phyloP scores from a whole-genome alignment of 805 yeast species.

The Metschnikowia dekortorum region DNA sequence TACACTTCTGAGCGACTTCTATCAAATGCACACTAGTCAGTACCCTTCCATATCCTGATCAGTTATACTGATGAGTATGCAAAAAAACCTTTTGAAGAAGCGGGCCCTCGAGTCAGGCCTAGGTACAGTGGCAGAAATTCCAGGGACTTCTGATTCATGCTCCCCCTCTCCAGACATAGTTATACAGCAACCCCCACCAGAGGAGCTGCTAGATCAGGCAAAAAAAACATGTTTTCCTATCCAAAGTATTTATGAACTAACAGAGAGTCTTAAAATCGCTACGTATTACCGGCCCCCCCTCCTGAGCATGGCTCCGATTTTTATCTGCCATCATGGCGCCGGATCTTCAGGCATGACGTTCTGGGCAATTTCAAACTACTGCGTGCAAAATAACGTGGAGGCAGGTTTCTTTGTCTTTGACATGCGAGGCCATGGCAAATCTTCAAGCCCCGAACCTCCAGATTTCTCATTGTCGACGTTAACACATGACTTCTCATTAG shows the following conservation, averaged over 20 bases:
- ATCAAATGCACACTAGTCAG: not conserved
- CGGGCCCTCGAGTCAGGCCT: conserved; percentile 6
- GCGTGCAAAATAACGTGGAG: conserved; percentile 40
- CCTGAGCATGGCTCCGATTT: conserved; percentile 44
- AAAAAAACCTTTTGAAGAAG: conserved; percentile 9
- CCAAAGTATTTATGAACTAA: conserved; percentile 17
- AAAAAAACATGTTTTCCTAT: conserved; percentile 13
- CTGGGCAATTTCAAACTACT: conserved; percentile 46
- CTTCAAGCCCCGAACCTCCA: conserved; percentile 13
- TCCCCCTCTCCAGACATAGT: not conserved
- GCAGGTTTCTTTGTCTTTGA: conserved; percentile 58
- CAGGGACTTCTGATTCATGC: not conserved
- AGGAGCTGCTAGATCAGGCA: not conserved
- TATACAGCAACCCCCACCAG: too few species aligned
- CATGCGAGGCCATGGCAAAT: conserved; percentile 77
- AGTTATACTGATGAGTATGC: conserved; percentile 2
- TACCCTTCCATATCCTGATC: not conserved
- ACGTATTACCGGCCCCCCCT: conserved; percentile 57
- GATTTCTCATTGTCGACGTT: conserved; percentile 48
- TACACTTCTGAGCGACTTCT: not conserved
- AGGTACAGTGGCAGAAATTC: conserved; percentile 9
- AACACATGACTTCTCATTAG: conserved; percentile 50
- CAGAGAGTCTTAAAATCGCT: conserved; percentile 21
- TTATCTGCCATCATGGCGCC: conserved; percentile 89
- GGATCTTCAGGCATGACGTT: conserved; percentile 85